These are phyloP conservation scores for Fraxinus albicans DNA, from an alignment of 305 asterid species.

Conservation along the genomic window DNA sequence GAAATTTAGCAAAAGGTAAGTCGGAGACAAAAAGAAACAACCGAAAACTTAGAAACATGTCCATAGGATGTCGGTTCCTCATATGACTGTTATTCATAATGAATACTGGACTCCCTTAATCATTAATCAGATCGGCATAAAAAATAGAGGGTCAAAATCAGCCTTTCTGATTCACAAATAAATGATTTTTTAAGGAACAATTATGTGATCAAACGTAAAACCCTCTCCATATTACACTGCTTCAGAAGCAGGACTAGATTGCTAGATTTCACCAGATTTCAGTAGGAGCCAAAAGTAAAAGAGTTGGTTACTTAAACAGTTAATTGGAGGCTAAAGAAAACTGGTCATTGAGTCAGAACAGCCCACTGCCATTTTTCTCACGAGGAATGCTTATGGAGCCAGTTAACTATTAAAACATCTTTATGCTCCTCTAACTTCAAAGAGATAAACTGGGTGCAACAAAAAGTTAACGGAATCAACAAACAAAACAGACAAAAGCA, in stretches of 20 bases:
- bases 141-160: background rate
- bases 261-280: background rate
- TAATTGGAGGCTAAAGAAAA: background rate
- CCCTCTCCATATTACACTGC: background rate
- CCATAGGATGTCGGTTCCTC: background rate
- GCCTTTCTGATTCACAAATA: background rate
- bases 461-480: background rate
- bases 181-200: background rate
- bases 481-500: background rate
- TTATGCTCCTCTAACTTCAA: background rate
- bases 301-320: background rate
- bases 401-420: background rate
- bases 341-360: background rate
- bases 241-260: background rate
- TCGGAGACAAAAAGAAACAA: background rate
- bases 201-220: background rate
- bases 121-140: background rate
- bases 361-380: background rate
- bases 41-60: background rate
- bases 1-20: background rate
- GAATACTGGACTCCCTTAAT: background rate
- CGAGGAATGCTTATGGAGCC: background rate
- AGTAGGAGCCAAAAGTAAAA: background rate
- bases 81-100: background rate
- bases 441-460: background rate